These are phyloP conservation scores for Aspergillus pseudotamarii DNA, from an alignment of 2,329 filamentous ascomycete species.

Conservation along the genomic window DNA sequence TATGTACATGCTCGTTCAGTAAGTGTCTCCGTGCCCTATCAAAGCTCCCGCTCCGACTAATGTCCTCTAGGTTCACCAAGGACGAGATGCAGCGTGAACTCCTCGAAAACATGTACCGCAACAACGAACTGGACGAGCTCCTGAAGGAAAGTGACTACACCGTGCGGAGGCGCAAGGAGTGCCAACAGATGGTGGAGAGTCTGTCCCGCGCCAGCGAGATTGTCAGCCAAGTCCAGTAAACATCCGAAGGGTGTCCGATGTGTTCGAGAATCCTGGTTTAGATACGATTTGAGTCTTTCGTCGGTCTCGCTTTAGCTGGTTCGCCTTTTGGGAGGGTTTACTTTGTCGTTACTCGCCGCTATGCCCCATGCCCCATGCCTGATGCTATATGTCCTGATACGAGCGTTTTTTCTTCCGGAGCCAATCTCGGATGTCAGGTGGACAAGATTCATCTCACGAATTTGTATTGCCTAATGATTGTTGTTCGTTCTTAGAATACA, in stretches of 20 bases:
- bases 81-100: slow-evolving; percentile 98
- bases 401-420: neutral
- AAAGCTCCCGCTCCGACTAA: slow-evolving; percentile 12
- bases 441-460: slow-evolving; percentile 23
- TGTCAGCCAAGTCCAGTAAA: slow-evolving; percentile 73
- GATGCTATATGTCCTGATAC: slow-evolving; percentile 8
- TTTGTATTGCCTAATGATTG: slow-evolving; percentile 31
- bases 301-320: slow-evolving; percentile 9
- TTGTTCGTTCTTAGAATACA: slow-evolving; percentile 9
- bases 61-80: slow-evolving; percentile 73
- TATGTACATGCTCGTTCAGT: slow-evolving; percentile 96
- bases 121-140: slow-evolving; percentile 84
- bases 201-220: slow-evolving; percentile 90
- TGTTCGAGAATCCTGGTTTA: slow-evolving; percentile 3
- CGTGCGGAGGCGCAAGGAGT: slow-evolving; percentile 90
- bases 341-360: neutral
- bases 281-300: slow-evolving; percentile 11
- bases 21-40: slow-evolving; percentile 48
- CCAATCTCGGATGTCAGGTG: slow-evolving; percentile 20
- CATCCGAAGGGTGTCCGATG: slow-evolving; percentile 10
- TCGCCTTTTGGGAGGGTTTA: slow-evolving; percentile 18
- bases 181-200: slow-evolving; percentile 98
- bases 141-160: slow-evolving; percentile 99
- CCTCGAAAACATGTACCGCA: slow-evolving; percentile 95
- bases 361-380: slow-evolving; percentile 2